phyloP scores from a whole-genome alignment of 495 filamentous ascomycete species.

The Aspergillus kassunensis region DNA sequence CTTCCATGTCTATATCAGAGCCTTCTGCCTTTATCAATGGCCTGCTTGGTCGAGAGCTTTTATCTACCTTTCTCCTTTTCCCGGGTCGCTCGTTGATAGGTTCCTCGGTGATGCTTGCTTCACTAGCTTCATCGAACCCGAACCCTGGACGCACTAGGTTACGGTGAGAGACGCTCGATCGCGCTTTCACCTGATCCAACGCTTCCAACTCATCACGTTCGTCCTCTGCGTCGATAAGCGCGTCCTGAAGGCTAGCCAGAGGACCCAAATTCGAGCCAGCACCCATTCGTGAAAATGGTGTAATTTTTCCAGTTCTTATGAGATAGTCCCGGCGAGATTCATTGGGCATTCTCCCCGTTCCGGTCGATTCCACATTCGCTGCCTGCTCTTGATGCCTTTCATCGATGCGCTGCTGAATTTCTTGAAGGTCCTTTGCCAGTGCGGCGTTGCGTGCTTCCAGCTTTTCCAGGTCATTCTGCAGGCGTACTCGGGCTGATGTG shows the following conservation, averaged over 20 bases:
- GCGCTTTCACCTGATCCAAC: conserved; percentile 38
- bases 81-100: conserved; percentile 20
- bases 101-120: conserved; percentile 20
- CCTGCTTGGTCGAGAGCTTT: conserved; percentile 7
- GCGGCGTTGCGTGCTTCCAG: conserved; percentile 57
- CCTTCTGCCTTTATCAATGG: conserved; percentile 3
- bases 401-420: conserved; percentile 77
- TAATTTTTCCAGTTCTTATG: conserved; percentile 95
- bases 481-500: conserved; percentile 42
- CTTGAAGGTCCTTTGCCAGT: conserved; percentile 63
- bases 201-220: conserved; percentile 54
- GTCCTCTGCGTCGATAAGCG: conserved; percentile 72
- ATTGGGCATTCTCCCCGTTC: conserved; percentile 59
- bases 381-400: conserved; percentile 56
- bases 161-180: conserved; percentile 65
- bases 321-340: conserved; percentile 86
- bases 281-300: conserved; percentile 77
- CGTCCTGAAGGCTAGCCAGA: conserved; percentile 62
- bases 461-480: conserved; percentile 59
- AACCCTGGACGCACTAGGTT: conserved; percentile 81
- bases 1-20: conserved; percentile 21
- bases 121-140: conserved; percentile 46
- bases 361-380: conserved; percentile 32
- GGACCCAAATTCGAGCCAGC: conserved; percentile 49
- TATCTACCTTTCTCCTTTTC: conserved; percentile 41